Evolutionary conservation across 495 filamentous ascomycete species (phyloP).

Genomic region (Penicillium macrosclerotiorum): DNA sequence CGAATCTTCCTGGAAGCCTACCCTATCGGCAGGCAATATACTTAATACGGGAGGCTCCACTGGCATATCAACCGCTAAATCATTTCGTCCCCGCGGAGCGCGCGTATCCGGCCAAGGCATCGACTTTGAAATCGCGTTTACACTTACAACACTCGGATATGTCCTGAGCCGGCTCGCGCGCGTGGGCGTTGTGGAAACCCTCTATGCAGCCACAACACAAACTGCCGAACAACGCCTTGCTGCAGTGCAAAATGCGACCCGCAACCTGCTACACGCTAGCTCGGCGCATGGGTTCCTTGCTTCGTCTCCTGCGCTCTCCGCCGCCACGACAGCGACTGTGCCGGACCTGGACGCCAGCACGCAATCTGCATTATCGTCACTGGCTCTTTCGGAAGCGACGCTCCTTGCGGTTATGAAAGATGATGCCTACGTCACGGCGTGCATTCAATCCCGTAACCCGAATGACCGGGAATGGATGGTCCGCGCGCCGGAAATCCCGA

Average conservation of each 20-base stretch:
- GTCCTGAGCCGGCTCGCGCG: conserved; percentile 70
- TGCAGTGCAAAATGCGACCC: conserved; percentile 73
- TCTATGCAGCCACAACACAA: conserved; percentile 60
- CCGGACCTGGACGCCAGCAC: conserved; percentile 63
- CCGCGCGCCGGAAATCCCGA: conserved; percentile 77
- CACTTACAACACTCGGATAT: conserved; percentile 72
- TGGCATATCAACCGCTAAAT: neutral
- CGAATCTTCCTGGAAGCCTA: conserved; percentile 78
- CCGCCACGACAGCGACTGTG: conserved; percentile 12
- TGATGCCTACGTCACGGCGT: conserved; percentile 81
- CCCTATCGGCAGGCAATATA: conserved; percentile 53
- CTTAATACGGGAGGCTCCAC: conserved; percentile 1
- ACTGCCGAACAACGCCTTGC: conserved; percentile 61
- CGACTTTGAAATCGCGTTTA: conserved; percentile 79
- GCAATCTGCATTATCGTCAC: conserved; percentile 66
- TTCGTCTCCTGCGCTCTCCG: conserved; percentile 26
- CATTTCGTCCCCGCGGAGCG: conserved; percentile 22
- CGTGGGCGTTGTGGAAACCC: conserved; percentile 44
- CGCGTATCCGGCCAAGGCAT: conserved; percentile 69
- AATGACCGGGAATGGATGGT: conserved; percentile 93
- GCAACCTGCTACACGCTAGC: conserved; percentile 72
- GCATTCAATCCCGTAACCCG: conserved; percentile 71
- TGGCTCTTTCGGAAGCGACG: conserved; percentile 85
- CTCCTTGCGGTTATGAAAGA: conserved; percentile 87
- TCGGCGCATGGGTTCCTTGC: conserved; percentile 72